A percentile compares a stretch with the other conserved stretches of the same genome.
Conservation (phyloP, 2,329 filamentous ascomycete species). For the Aaosphaeria arxii region DNA sequence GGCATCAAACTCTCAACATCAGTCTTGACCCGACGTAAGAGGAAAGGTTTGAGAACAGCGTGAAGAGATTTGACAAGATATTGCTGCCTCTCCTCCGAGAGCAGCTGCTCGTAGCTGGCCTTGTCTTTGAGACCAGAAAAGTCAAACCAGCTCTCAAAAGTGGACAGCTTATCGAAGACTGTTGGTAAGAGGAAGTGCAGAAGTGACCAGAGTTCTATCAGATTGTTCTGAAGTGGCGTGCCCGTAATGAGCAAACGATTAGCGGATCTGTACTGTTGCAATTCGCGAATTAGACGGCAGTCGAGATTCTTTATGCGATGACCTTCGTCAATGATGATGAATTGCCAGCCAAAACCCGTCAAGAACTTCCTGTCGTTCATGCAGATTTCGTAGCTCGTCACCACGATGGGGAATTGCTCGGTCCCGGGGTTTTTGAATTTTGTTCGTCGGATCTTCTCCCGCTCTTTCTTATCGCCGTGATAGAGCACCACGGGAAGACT, state of each 20-base stretch:
- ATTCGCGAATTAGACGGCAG: conserved; percentile 82
- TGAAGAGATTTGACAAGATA: conserved; percentile 86
- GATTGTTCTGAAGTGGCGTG: conserved; percentile 91
- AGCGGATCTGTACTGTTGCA: conserved; percentile 84
- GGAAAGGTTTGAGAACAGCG: conserved; percentile 84
- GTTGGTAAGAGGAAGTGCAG: conserved; percentile 90
- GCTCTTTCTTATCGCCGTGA: conserved; percentile 76
- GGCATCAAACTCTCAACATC: conserved; percentile 91
- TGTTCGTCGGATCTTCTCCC: conserved; percentile 72
- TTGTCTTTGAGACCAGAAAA: conserved; percentile 90
- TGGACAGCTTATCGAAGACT: conserved; percentile 89
- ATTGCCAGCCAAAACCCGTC: conserved; percentile 87
- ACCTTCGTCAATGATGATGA: conserved; percentile 97
- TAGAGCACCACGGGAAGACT: conserved; percentile 86
- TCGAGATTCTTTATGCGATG: conserved; percentile 98
- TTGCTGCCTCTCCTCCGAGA: conserved; percentile 74
- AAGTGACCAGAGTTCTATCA: conserved; percentile 91
- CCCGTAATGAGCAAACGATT: conserved; percentile 92
- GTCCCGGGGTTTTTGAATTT: conserved; percentile 68
- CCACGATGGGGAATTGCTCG: conserved; percentile 80
- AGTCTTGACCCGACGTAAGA: conserved; percentile 84
- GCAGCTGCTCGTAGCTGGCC: conserved; percentile 71
- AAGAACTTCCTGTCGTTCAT: conserved; percentile 83
- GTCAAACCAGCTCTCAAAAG: conserved; percentile 95
- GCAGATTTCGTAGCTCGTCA: conserved; percentile 95